phyloP scores from a whole-genome alignment of 345 rosid species.

The Geranium rotundifolium region DNA sequence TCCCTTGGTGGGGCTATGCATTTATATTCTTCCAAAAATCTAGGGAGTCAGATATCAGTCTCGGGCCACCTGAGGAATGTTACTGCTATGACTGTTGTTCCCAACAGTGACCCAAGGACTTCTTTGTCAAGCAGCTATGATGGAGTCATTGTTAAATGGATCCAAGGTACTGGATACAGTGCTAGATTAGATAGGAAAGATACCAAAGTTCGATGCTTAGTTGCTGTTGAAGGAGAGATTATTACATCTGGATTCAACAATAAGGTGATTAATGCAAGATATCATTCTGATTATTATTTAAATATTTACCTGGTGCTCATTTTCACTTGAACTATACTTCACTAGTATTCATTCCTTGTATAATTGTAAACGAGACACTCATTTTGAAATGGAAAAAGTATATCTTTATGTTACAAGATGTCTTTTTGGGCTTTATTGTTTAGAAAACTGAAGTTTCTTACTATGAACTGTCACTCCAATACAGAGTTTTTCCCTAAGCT shows the following conservation, averaged over 20 bases:
- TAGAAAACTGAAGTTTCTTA: neutral
- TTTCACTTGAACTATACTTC: neutral
- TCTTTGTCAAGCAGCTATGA: conserved; percentile 78
- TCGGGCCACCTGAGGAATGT: conserved; percentile 87
- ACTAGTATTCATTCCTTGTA: neutral
- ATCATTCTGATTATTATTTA: no score
- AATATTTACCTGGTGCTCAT: no score
- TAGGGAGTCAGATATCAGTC: conserved; percentile 52
- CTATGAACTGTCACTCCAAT: no score
- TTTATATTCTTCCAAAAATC: conserved; percentile 62
- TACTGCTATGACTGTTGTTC: conserved; percentile 50
- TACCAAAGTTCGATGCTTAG: conserved; percentile 71
- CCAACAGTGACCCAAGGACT: conserved; percentile 45
- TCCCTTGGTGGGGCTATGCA: conserved; percentile 86
- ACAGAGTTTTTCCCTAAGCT: neutral
- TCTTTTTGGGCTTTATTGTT: no score
- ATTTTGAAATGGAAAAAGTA: no score
- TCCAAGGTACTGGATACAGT: conserved; percentile 68
- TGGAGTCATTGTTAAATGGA: conserved; percentile 83
- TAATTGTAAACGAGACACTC: no score
- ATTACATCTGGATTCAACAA: conserved; percentile 86
- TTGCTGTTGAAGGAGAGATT: conserved; percentile 72
- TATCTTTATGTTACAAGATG: no score
- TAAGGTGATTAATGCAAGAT: conserved; percentile 59
- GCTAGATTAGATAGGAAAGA: conserved; percentile 68